Evolutionary conservation across 2,329 filamentous ascomycete genomes (phyloP), one percentile per base, ranked within the genome.

Genomic region (Fusarium nematophilum): DNA sequence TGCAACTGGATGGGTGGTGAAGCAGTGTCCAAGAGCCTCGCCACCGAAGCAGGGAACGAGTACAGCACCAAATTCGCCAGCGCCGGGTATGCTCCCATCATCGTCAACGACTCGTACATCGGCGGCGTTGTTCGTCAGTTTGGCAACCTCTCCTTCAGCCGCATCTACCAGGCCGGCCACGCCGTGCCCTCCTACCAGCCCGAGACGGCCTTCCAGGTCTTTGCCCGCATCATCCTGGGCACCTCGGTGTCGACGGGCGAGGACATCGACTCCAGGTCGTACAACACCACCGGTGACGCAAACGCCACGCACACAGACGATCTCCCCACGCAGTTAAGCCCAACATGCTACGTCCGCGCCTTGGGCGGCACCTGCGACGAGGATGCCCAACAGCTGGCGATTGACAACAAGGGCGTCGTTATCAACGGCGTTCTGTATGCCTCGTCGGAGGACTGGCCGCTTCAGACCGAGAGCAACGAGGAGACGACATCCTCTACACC

Each of bases 1-100:
- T 88, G 85, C 72, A 88, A 88, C 71, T 88, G 89, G 75, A 78
- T 89, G 62, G 91, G 92, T n/a, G 91, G 90, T 29, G 84, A 95
- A 73, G 87, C 88, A 2, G 81, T 91, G 34, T 90, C 88, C 3
- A 79, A 92, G 4, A 81, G 82, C 6, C 77, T 92, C 1, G 81
- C 86, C 33, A 77, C 80, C 9, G 75, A 80, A 39, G 75, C 81
- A 21, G 76, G 76, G 5, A 64, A 72, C 13, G 66, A 74, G 14
- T 86, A 89, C 60, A 74, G 79, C 0, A 73, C 75, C 1, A 74
- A 76, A 23, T 95, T 94, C 70, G 76, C 81, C 2, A 72, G 77
- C 0, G 87, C 91, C 0, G 91, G 90, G 1, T 95, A 95, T 70
- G 84, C 86, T 1, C 86, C 89, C 11, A 86, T 95, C 59, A 78